Base-by-base conservation (phyloP, 2,329 filamentous ascomycete genomes). In the Trichoderma sp. region DNA sequence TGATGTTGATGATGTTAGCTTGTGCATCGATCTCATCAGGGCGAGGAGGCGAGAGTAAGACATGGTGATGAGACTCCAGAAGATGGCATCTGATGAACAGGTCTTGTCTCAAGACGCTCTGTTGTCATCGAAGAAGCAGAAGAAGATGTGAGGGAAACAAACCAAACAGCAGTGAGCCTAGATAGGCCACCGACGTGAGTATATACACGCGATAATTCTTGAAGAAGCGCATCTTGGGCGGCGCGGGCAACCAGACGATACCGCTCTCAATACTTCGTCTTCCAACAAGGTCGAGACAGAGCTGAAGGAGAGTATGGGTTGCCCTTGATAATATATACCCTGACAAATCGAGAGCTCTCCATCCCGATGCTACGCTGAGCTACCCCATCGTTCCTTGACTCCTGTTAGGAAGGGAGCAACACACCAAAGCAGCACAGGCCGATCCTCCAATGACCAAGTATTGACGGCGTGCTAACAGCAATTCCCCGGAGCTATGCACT, bases 141-240 rank as follows among this genome's bases (percentile, higher is more conserved):
- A 2, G 1, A 19, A 51, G 6, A 7, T 24, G 21, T 24, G 47
- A 34, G 56, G 19, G 15, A 62, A 3, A 61, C 63, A 14, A 21
- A 63, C 58, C 64, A n/a, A 66, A 66, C 26, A 66, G 64, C 50
- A 66, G 58, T 17, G 64, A 66, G 50, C 64, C 64, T 2, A 66
- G 41, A n/a, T 66, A 66, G 64, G 57, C 64, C 30, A 66, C 64
- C 21, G 64, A 63, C n/a, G 64, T 66, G 57, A 66, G 64, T 5
- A 66, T 48, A 41, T 66, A 66, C 41, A 66, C 64, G 19, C 58
- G 64, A 48, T 66, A 63, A 48, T 66, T 66, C 50, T 66, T 62
- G 58, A 65, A 65, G 43, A 66, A 63, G 34, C 19, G 21, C 64
- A 66, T 63, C 1, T 15, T 65, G 56, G 45, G 30, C 41, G 34